Conservation (phyloP, 805 yeast species). For the Kodamaea nitidulidarum region DNA sequence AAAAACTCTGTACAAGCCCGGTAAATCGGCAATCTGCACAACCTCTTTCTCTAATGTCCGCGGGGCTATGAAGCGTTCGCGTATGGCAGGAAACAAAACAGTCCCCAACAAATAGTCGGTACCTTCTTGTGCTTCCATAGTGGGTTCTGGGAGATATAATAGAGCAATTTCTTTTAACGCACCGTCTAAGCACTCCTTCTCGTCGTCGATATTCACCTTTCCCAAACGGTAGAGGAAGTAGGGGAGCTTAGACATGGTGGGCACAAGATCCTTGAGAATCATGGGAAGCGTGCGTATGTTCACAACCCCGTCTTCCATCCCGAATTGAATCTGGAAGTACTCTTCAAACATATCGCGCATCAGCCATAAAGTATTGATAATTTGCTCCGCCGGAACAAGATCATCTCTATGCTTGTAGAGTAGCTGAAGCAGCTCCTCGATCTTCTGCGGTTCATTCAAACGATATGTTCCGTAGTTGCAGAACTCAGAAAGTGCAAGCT, state of each 20-base stretch:
- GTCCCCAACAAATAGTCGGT: constrained; percentile 1
- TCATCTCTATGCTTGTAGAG: constrained; percentile 24
- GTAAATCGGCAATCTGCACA: constrained; percentile 84
- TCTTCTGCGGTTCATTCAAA: constrained; percentile 13
- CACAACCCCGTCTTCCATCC: constrained; percentile 6
- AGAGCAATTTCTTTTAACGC: constrained; percentile 66
- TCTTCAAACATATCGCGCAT: constrained; percentile 80
- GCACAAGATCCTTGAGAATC: constrained; percentile 58
- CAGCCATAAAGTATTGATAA: constrained; percentile 18
- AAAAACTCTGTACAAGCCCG: constrained; percentile 86
- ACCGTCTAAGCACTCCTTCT: constrained; percentile 62
- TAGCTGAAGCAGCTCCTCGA: constrained; percentile 34
- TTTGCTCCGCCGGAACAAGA: constrained; percentile 12
- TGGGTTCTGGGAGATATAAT: constrained; percentile 63
- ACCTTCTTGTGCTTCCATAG: constrained; percentile 16
- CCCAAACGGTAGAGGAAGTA: constrained; percentile 62
- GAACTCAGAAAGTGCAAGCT: constrained; percentile 71
- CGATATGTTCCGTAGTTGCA: constrained; percentile 65
- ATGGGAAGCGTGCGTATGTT: constrained; percentile 58
- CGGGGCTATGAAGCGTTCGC: constrained; percentile 63
- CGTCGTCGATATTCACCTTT: constrained; percentile 61
- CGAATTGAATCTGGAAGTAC: constrained; percentile 60
- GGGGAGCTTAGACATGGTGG: constrained; percentile 62
- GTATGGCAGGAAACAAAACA: constrained; percentile 60
- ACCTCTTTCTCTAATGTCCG: constrained; percentile 48